These are phyloP conservation scores for Xylariales sp. DNA, from an alignment of 2,329 filamentous ascomycete genomes.

Conservation along the genomic window DNA sequence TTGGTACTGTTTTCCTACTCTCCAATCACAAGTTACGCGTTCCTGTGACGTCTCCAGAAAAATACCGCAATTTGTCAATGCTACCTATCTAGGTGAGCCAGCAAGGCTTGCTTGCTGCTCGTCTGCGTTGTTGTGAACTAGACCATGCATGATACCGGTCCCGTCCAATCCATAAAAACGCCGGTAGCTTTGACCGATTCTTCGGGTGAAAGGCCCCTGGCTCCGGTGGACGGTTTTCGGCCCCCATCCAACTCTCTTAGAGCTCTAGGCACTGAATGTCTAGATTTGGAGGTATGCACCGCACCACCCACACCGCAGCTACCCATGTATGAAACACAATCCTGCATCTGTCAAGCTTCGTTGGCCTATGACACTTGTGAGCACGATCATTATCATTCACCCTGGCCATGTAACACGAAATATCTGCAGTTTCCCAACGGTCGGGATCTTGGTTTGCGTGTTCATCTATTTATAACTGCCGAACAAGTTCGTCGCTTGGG, in stretches of 20 bases:
- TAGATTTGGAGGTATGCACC: neutral
- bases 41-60: neutral
- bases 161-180: neutral
- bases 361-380: neutral
- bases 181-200: neutral
- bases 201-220: neutral
- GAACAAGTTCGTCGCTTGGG: neutral
- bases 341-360: neutral
- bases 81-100: neutral
- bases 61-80: slow-evolving; percentile 6
- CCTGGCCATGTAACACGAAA: neutral
- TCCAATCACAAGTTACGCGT: slow-evolving; percentile 7
- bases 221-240: neutral
- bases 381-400: neutral
- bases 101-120: neutral
- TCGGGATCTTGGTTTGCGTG: neutral
- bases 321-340: neutral
- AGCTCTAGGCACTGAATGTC: neutral
- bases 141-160: neutral
- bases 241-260: neutral
- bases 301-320: neutral
- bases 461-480: neutral
- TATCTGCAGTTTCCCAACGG: neutral
- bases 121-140: neutral
- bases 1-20: neutral